A percentile compares a stretch with the other conserved stretches of the same genome.
phyloP scores from a whole-genome alignment of 1,284 basidiomycete genomes.

The Pterula multifida region DNA sequence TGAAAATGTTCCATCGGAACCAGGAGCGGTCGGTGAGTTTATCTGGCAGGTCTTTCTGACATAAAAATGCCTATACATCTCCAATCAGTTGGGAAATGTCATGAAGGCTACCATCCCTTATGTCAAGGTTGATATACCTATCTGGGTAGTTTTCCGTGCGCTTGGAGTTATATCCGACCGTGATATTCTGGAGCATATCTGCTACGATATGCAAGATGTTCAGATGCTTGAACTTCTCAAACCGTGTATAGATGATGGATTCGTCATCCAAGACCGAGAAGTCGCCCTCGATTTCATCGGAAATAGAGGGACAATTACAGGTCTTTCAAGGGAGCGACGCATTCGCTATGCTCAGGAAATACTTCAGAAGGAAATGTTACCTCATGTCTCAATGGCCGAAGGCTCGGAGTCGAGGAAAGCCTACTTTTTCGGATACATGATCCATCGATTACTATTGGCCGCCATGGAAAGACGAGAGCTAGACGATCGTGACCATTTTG shows the following conservation, averaged over 20 bases:
- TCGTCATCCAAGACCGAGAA: constrained; percentile 96
- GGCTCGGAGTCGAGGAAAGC: constrained; percentile 98
- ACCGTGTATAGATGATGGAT: constrained; percentile 97
- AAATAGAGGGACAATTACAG: constrained; percentile 92
- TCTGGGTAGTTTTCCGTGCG: constrained; percentile 98
- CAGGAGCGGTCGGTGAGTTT: constrained; percentile 73
- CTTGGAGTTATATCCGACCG: constrained; percentile 96
- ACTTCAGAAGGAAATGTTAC: constrained; percentile 96
- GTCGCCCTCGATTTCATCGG: constrained; percentile 97
- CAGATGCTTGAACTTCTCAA: constrained; percentile 98
- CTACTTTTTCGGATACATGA: constrained; percentile 99
- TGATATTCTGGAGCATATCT: constrained; percentile 97
- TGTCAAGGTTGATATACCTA: constrained; percentile 96
- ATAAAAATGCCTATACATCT: constrained; percentile 5
- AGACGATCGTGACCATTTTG: constrained; percentile 99
- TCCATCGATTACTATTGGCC: constrained; percentile 88
- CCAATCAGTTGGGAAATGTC: constrained; percentile 68
- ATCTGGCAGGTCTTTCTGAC: constrained; percentile 6
- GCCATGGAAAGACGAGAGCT: constrained; percentile 91
- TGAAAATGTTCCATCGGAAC: constrained; percentile 90
- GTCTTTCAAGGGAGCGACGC: constrained; percentile 85
- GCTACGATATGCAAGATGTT: constrained; percentile 93
- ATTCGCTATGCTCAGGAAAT: constrained; percentile 97
- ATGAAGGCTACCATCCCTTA: constrained; percentile 98
- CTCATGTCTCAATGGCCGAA: constrained; percentile 93